phyloP scores from a whole-genome alignment of 2,329 filamentous ascomycete species.

The Fusarium camptoceras region DNA sequence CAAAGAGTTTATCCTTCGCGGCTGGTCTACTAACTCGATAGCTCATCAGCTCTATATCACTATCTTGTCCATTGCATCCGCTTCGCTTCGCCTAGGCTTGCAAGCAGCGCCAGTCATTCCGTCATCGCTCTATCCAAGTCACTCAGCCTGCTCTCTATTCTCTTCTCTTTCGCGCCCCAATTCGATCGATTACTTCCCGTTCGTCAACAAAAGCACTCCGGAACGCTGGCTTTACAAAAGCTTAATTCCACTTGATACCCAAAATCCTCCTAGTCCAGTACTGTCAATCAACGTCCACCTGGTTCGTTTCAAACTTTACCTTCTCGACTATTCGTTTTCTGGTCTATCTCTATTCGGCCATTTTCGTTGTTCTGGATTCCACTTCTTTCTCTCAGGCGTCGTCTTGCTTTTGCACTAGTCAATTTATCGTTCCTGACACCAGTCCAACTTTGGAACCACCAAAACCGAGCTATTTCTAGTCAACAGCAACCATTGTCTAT shows the following conservation, averaged over 20 bases:
- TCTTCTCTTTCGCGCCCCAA: conserved; percentile 3
- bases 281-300: conserved; percentile 21
- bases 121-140: conserved; percentile 19
- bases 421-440: conserved; percentile 28
- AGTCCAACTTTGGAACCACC: conserved; percentile 28
- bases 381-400: conserved; percentile 22
- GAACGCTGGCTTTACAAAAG: conserved; percentile 20
- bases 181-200: conserved; percentile 1
- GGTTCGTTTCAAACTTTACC: conserved; percentile 25
- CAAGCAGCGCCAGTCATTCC: conserved; percentile 24
- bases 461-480: conserved; percentile 34
- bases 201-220: background rate
- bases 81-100: conserved; percentile 8
- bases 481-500: conserved; percentile 38
- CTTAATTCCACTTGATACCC: conserved; percentile 25
- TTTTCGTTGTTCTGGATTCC: conserved; percentile 5
- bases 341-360: conserved; percentile 17
- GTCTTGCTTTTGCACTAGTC: conserved; percentile 22
- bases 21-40: conserved; percentile 33
- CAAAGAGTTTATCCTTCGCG: conserved; percentile 5
- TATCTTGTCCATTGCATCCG: background rate
- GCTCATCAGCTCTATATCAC: conserved; percentile 5
- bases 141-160: conserved; percentile 12
- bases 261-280: conserved; percentile 11
- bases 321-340: conserved; percentile 26